A percentile compares a stretch with the other conserved stretches of the same genome.
Conservation (phyloP, 2,329 filamentous ascomycete genomes). For the Aureobasidium pullulans region DNA sequence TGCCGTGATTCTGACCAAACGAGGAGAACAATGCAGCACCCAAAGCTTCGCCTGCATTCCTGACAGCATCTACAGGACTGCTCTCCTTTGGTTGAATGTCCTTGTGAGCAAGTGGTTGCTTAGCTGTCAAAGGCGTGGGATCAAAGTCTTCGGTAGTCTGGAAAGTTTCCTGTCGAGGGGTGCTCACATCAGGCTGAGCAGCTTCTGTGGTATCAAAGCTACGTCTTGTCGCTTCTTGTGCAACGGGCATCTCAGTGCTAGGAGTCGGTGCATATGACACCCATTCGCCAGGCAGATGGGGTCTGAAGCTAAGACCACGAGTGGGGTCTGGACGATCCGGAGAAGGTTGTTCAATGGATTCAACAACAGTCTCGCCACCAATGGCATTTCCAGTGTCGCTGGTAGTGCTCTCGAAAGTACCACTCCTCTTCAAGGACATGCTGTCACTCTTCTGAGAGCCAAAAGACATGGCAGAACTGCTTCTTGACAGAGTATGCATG, state of each 20-base stretch:
- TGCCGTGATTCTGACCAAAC: constrained; percentile 27
- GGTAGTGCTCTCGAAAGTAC: constrained; percentile 17
- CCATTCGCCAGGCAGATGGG: constrained; percentile 47
- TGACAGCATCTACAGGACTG: constrained; percentile 39
- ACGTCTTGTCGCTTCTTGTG: not conserved
- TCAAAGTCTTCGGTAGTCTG: constrained; percentile 18
- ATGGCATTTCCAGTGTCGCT: not conserved
- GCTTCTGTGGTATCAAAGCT: constrained; percentile 3
- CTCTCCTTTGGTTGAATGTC: constrained; percentile 18
- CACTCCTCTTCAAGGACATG: constrained; percentile 20
- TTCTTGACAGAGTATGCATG: constrained; percentile 35
- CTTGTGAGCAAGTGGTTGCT: constrained; percentile 23
- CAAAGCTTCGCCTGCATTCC: constrained; percentile 41
- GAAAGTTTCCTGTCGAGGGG: not conserved
- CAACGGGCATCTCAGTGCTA: constrained; percentile 24
- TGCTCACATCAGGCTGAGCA: constrained; percentile 18
- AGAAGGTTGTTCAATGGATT: not conserved
- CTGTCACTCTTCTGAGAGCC: constrained; percentile 34
- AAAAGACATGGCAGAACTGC: constrained; percentile 39
- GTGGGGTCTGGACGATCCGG: constrained; percentile 13
- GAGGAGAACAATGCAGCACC: constrained; percentile 37
- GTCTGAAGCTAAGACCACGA: constrained; percentile 39
- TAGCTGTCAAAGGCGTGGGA: constrained; percentile 28
- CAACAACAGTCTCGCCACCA: not conserved
- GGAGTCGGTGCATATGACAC: constrained; percentile 41